These are phyloP conservation scores for Magnaporthiopsis poae DNA, from an alignment of 2,329 filamentous ascomycete genomes.

Conservation along the genomic window DNA sequence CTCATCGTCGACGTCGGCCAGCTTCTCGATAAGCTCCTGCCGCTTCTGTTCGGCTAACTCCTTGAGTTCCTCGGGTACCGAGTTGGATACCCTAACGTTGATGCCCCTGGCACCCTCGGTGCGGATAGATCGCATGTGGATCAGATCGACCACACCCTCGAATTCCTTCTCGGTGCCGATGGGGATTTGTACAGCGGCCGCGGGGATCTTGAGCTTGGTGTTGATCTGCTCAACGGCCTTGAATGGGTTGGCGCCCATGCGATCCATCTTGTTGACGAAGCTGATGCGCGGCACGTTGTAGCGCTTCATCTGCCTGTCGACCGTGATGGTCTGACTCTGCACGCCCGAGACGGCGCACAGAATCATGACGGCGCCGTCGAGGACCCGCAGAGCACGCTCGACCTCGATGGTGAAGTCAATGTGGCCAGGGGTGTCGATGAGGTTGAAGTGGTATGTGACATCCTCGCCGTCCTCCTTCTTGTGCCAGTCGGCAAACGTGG, in stretches of 20 bases:
- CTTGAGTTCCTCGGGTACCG: constrained; percentile 71
- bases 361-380: constrained; percentile 97
- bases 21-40: constrained; percentile 77
- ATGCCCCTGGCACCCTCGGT: constrained; percentile 79
- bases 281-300: constrained; percentile 94
- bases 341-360: constrained; percentile 94
- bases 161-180: constrained; percentile 90
- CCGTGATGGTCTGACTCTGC: constrained; percentile 94
- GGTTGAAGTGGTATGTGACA: constrained; percentile 89
- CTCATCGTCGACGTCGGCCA: constrained; percentile 95
- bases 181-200: constrained; percentile 86
- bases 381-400: constrained; percentile 82
- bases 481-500: constrained; percentile 94
- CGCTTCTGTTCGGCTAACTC: constrained; percentile 73
- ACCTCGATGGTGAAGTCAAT: constrained; percentile 99
- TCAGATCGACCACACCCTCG: constrained; percentile 81
- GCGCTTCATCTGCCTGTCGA: constrained; percentile 95
- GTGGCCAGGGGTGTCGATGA: constrained; percentile 97
- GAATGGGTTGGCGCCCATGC: constrained; percentile 96
- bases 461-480: constrained; percentile 72
- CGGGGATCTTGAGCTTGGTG: constrained; percentile 83
- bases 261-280: constrained; percentile 99
- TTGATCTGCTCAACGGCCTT: constrained; percentile 97
- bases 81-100: constrained; percentile 63
- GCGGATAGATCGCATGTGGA: constrained; percentile 87